Evolutionary conservation across 148 eudicot species (phyloP), one percentile per base, ranked within the genome.

Genomic region (Hydrangea macrophylla): DNA sequence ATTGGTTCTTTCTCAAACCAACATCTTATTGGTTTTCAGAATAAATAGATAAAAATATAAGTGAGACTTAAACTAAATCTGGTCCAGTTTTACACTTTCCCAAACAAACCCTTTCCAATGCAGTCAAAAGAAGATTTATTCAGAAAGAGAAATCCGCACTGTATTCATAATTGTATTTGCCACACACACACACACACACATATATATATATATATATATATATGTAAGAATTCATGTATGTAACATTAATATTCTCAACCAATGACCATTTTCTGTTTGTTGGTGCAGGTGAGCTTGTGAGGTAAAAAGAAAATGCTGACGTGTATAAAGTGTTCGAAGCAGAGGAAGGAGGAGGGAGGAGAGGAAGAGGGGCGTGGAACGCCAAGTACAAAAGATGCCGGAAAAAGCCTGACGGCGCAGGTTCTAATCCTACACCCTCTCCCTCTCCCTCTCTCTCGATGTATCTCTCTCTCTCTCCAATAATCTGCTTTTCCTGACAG

Each of bases 281-380:
- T 45, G 54, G 53, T 12, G 54, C 74, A 70, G 80, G 57, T 60
- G 5, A 57, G 12, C 15, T 13, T 37, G 20, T 17, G n/a, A 23
- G 22, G 10, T 8, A 62, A 53, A 5, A 65, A 30, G 13, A 39
- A 62, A 37, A 93, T 93, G 98, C 70, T 93, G 82, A 90, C 98
- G 82, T 93, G 98, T 79, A 86, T 93, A 55, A 90, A 95, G 62
- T 93, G 98, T 68, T 88, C 98, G 10, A 93, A 93, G 75, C 95
- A 92, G 73, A 74, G 39, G 79, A 71, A 3, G 80, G 85, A 76
- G 73, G 88, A 79, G 71, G 78, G 58, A 64, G 87, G 27, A n/a
- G 89, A 58, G 26, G 84, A 68, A 35, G 64, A 63, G 50, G 56
- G 76, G 79, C 84, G 82, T 78, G 90, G 84, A 59, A 83, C 96